phyloP scores from a whole-genome alignment of 2,329 filamentous ascomycete genomes.

The Trichoderma sp. region DNA sequence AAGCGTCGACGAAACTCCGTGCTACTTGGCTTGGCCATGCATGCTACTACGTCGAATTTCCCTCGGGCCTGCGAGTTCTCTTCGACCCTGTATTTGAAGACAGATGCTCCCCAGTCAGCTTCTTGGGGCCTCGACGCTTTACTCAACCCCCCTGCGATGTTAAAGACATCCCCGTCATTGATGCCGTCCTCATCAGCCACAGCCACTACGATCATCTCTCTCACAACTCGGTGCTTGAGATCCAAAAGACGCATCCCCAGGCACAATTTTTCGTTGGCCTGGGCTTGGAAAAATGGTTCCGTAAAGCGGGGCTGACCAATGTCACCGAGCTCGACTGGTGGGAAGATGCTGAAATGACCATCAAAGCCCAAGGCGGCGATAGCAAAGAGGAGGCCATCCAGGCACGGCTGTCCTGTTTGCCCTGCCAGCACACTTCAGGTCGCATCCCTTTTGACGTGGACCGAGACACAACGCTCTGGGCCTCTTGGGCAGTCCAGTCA shows the following conservation, averaged over 20 bases:
- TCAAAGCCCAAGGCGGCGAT: slow-evolving; percentile 44
- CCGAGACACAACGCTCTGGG: slow-evolving; percentile 74
- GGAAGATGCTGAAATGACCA: slow-evolving; percentile 74
- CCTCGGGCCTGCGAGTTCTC: slow-evolving; percentile 79
- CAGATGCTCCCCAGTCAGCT: slow-evolving; percentile 75
- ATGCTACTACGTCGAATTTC: slow-evolving; percentile 91
- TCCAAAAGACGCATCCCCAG: slow-evolving; percentile 70
- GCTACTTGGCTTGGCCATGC: slow-evolving; percentile 96
- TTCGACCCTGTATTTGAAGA: slow-evolving; percentile 94
- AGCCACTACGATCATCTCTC: slow-evolving; percentile 94
- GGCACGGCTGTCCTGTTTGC: slow-evolving; percentile 75
- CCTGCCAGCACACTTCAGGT: slow-evolving; percentile 79
- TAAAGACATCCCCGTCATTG: slow-evolving; percentile 73
- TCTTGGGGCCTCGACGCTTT: slow-evolving; percentile 73
- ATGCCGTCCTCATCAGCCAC: slow-evolving; percentile 81
- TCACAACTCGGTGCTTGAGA: slow-evolving; percentile 69
- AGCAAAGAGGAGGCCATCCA: slow-evolving; percentile 53
- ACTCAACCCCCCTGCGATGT: slow-evolving; percentile 76
- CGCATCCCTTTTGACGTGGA: slow-evolving; percentile 66
- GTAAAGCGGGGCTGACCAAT: slow-evolving; percentile 66
- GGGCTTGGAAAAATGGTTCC: slow-evolving; percentile 83
- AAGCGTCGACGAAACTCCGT: slow-evolving; percentile 62
- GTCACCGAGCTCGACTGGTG: slow-evolving; percentile 96
- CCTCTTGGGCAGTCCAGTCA: slow-evolving; percentile 77
- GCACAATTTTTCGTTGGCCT: slow-evolving; percentile 88